These are phyloP conservation scores for Cucurbita moschata DNA, from an alignment of 306 rosid genomes.

Conservation along the genomic window DNA sequence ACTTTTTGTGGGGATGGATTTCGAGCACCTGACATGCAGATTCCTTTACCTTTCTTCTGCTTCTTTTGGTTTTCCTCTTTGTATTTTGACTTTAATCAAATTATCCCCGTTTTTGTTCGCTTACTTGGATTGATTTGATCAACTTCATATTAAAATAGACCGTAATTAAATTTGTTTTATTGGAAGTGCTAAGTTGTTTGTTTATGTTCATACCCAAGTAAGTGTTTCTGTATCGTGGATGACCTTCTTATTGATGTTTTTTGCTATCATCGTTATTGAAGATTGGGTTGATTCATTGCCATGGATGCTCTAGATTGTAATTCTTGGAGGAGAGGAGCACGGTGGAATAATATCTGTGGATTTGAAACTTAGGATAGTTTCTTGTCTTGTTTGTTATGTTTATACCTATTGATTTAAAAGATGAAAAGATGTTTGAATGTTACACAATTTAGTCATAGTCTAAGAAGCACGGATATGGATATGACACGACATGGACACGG, in stretches of 20 bases:
- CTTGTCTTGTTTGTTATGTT: neutral
- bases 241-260: neutral
- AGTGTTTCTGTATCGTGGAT: neutral
- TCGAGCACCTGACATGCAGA: neutral
- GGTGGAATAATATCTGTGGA: neutral
- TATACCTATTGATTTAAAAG: neutral
- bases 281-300: neutral
- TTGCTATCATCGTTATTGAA: neutral
- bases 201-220: neutral
- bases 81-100: neutral
- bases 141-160: neutral
- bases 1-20: constrained; percentile 7
- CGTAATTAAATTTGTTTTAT: neutral
- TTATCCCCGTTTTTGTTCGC: neutral
- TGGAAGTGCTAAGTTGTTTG: neutral
- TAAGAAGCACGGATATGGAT: no score
- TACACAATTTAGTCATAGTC: neutral
- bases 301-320: neutral
- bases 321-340: neutral
- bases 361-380: no score
- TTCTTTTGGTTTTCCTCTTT: neutral
- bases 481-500: no score
- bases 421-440: neutral
- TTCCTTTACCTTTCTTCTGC: neutral
- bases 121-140: neutral